These are phyloP conservation scores for Dictyostelium purpureum DNA, from an alignment of 78 protist species.

Conservation along the genomic window DNA sequence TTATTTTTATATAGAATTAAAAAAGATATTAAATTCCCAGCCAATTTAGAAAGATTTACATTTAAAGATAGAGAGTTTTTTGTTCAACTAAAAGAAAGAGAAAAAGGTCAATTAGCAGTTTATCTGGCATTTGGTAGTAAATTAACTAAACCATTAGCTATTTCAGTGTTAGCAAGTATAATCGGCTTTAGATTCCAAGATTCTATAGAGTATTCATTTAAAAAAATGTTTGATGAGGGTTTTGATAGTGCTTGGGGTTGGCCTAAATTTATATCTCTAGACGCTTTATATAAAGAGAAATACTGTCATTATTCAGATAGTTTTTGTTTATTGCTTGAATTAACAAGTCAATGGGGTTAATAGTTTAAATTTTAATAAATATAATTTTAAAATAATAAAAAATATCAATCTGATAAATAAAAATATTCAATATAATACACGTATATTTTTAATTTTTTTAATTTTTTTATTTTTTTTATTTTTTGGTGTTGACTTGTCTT, in stretches of 20 bases:
- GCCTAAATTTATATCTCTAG: slow-evolving; percentile 61
- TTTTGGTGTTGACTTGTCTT: background rate
- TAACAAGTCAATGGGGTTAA: slow-evolving; percentile 79
- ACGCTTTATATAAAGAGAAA: slow-evolving; percentile 57
- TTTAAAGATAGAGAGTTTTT: slow-evolving; percentile 77
- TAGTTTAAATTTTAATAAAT: background rate
- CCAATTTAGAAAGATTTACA: slow-evolving; percentile 63
- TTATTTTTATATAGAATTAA: slow-evolving; percentile 61
- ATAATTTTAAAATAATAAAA: background rate
- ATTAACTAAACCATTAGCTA: slow-evolving; percentile 54
- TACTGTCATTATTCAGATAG: slow-evolving; percentile 63
- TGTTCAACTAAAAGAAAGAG: slow-evolving; percentile 71
- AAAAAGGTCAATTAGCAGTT: slow-evolving; percentile 75
- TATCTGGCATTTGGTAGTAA: slow-evolving; percentile 67
- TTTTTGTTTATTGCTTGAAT: slow-evolving; percentile 52
- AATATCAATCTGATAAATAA: no score
- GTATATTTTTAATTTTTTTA: background rate
- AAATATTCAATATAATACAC: background rate
- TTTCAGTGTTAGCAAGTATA: slow-evolving; percentile 47
- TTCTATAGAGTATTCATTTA: slow-evolving; percentile 38
- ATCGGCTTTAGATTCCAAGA: slow-evolving; percentile 77
- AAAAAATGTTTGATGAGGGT: slow-evolving; percentile 78
- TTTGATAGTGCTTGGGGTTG: slow-evolving; percentile 82
- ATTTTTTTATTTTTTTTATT: background rate
- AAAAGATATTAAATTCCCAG: slow-evolving; percentile 69